Evolutionary conservation across 228 moss, liverwort and hornwort genomes (phyloP).

Genomic region (Sphagnum magellanicum): DNA sequence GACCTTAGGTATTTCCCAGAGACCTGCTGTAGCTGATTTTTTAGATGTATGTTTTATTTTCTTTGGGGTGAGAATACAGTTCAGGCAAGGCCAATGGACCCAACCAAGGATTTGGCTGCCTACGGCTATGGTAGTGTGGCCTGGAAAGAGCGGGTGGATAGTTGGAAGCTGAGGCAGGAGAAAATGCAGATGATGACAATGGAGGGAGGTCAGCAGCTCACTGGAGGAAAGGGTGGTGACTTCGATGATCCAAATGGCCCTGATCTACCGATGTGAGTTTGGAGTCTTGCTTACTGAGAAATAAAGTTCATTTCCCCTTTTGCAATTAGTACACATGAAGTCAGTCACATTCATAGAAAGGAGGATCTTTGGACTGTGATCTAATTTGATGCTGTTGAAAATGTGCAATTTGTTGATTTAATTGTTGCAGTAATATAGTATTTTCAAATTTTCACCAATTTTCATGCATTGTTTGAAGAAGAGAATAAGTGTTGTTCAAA

Average conservation of each 20-base stretch:
- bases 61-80: not conserved
- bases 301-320: too few species aligned
- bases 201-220: slow-evolving; percentile 41
- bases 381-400: not conserved
- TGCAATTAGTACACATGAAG: too few species aligned
- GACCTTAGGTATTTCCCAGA: too few species aligned
- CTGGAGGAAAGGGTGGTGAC: slow-evolving; percentile 30
- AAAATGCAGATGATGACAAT: slow-evolving; percentile 58
- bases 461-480: not conserved
- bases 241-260: slow-evolving; percentile 42
- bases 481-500: too few species aligned
- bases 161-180: slow-evolving; percentile 74
- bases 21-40: not conserved
- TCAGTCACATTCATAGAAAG: too few species aligned
- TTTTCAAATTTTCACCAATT: not conserved
- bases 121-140: slow-evolving; percentile 73
- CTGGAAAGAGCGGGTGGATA: slow-evolving; percentile 83
- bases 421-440: not conserved
- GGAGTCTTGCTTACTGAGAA: too few species aligned
- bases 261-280: slow-evolving; percentile 53
- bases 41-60: not conserved
- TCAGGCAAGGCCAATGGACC: slow-evolving; percentile 58
- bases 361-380: too few species aligned
- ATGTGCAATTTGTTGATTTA: not conserved
- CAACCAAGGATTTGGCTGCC: slow-evolving; percentile 45